Base-by-base conservation (phyloP, 2,329 filamentous ascomycete species). In the Drechmeria coniospora region DNA sequence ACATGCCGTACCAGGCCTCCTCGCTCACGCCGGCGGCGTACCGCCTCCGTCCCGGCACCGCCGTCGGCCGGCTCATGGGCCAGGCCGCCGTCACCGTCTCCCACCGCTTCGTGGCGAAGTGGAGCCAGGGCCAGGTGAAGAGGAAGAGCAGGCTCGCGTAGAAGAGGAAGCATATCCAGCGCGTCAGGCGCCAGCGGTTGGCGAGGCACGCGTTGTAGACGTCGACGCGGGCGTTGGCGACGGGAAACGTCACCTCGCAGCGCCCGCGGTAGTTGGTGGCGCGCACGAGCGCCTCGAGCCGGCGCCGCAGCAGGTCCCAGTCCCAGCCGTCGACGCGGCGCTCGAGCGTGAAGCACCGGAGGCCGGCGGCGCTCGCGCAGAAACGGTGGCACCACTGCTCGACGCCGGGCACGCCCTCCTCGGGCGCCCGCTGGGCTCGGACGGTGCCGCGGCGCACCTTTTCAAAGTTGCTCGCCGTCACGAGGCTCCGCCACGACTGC, bases 41-140 rank as follows among this genome's bases (percentile, higher is more conserved):
- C 15, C 51, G 46, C 36, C 53, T 63, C 3, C 42, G 28, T 16
- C 32, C 31, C n/a, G 29, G 31, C 31, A 26, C 38, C 21, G 21
- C 53, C 58, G 15, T 47, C 30, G 3, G 33, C 37, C 37, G 36
- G 32, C 49, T 51, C 32, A 52, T 31, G 10, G 41, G 39, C 74
- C 75, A 84, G 19, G 74, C 59, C 1, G 66, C 63, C 14, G 59
- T 56, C 3, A 70, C 63, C 3, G 79, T 72, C 36, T 75, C 65
- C 53, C 74, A 84, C 26, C 68, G 61, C 44, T 68, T 71, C 2
- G 79, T 84, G 12, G 64, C 52, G 44, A 81, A 63, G 51, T 69
- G 74, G 9, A 84, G 59, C 31, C 68, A 65, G 0, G 79, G 79
- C 79, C 79, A 84, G 3, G 67, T 57, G 38, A 84, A 59, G 31